Evolutionary conservation across 352 stramenopile genomes (phyloP), one percentile per base, ranked within the genome.

Genomic region (Discostella stelligera): DNA sequence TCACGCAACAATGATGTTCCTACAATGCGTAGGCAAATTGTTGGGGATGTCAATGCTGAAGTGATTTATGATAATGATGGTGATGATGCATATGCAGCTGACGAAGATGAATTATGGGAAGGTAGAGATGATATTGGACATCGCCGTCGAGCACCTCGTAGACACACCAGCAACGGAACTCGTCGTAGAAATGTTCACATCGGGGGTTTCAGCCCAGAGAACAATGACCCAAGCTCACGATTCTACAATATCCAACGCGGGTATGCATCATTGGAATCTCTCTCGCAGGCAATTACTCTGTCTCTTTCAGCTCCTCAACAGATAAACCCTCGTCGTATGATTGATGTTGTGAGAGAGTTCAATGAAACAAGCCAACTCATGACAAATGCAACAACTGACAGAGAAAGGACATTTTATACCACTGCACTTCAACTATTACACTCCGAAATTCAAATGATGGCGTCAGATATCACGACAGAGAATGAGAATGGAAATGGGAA

Each of bases 171-270:
- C 0, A 74, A 49, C 16, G 32, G 66, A 13, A n/a, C 20, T 9
- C 66, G 66, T 20, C 37, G 39, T 55, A 16, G 44, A 13, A 76
- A 69, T 52, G 44, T 55, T 14, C 59, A 69, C 16, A 39, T 56
- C 10, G 7, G n/a, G 14, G 21, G 18, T 16, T 59, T 54, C 41
- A 58, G 59, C 32, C 44, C 68, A 49, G 49, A 37, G n/a, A 23
- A 48, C 7, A 69, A 76, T 32, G 68, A 76, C 54, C 67, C 67
- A 23, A 59, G 56, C 20, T 25, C 55, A 20, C 53, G 55, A 49
- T 76, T 68, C 32, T 18, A n/a, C n/a, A n/a, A 61, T 27, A 30
- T 68, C 9, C n/a, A 18, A 9, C 49, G 14, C 25, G 63, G 49
- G 39, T 71, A 53, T 32, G 63, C 23, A 62, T 56, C 20, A 41